Percentiles rank a stretch among this genome's conserved stretches.
Evolutionary conservation across 2,329 filamentous ascomycete genomes (phyloP).

Genomic region (Didymella lethalis): DNA sequence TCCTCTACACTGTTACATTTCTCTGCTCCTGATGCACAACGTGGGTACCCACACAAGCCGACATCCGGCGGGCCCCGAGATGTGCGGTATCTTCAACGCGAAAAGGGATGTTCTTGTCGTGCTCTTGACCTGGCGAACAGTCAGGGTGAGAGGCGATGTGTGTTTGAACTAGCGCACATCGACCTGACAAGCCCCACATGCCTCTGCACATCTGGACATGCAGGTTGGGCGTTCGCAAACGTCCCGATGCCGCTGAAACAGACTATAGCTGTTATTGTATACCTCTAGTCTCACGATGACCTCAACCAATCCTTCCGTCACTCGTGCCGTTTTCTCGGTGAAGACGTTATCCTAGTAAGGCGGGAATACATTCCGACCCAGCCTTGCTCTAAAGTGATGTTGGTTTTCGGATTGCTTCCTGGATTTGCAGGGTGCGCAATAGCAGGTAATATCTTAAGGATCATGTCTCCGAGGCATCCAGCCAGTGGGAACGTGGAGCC

Average conservation of each 20-base stretch:
- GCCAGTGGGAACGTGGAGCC: background rate
- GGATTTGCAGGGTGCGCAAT: background rate
- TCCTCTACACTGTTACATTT: background rate
- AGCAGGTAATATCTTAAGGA: background rate
- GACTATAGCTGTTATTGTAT: constrained; percentile 28
- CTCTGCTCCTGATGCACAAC: background rate
- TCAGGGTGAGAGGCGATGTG: constrained; percentile 4
- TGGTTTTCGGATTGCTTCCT: background rate
- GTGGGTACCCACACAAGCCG: constrained; percentile 8
- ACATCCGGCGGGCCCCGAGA: background rate
- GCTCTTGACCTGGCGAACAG: background rate
- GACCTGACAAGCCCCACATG: constrained; percentile 4
- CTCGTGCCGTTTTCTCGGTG: background rate
- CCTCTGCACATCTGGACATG: constrained; percentile 12
- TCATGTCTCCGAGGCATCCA: background rate
- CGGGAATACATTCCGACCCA: background rate
- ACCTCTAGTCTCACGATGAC: constrained; percentile 19
- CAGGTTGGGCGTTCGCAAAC: constrained; percentile 10
- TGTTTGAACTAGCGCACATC: constrained; percentile 19
- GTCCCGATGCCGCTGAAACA: constrained; percentile 35
- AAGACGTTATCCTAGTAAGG: background rate
- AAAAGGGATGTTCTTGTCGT: background rate
- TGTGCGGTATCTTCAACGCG: background rate
- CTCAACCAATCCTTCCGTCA: constrained; percentile 4
- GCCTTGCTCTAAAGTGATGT: background rate